phyloP scores from a whole-genome alignment of 352 stramenopile species.

The Globisporangium orthogonon region DNA sequence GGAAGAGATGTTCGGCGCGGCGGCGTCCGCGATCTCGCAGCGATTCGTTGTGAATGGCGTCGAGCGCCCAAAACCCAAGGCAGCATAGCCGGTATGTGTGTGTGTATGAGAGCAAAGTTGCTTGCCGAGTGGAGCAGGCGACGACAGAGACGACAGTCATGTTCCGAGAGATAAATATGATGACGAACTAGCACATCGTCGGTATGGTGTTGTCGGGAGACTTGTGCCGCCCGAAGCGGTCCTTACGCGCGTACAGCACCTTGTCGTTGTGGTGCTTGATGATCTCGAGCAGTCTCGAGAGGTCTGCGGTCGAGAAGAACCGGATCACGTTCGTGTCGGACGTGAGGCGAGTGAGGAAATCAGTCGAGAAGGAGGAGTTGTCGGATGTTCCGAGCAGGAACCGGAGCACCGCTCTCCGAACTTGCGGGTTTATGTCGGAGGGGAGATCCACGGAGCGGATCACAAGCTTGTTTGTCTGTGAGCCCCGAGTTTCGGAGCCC shows the following conservation, averaged over 20 bases:
- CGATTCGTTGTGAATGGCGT: slow-evolving; percentile 52
- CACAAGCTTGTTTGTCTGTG: neutral
- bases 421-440: neutral
- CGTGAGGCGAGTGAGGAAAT: slow-evolving; percentile 1
- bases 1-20: slow-evolving; percentile 78
- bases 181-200: neutral
- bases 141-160: neutral
- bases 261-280: slow-evolving; percentile 9
- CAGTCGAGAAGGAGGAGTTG: neutral
- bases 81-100: slow-evolving; percentile 1
- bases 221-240: slow-evolving; percentile 7
- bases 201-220: neutral
- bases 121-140: slow-evolving; percentile 1
- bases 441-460: slow-evolving; percentile 4
- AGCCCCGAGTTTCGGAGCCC: neutral
- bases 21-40: slow-evolving; percentile 71
- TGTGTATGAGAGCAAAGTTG: neutral
- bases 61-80: slow-evolving; percentile 17
- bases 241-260: slow-evolving; percentile 4
- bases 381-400: slow-evolving; percentile 4
- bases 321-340: slow-evolving; percentile 1
- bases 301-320: slow-evolving; percentile 9
- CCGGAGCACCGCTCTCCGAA: slow-evolving; percentile 3
- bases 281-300: slow-evolving; percentile 4
- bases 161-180: neutral